Conservation (phyloP, 2,329 filamentous ascomycete species). For the Aspergillus persii region DNA sequence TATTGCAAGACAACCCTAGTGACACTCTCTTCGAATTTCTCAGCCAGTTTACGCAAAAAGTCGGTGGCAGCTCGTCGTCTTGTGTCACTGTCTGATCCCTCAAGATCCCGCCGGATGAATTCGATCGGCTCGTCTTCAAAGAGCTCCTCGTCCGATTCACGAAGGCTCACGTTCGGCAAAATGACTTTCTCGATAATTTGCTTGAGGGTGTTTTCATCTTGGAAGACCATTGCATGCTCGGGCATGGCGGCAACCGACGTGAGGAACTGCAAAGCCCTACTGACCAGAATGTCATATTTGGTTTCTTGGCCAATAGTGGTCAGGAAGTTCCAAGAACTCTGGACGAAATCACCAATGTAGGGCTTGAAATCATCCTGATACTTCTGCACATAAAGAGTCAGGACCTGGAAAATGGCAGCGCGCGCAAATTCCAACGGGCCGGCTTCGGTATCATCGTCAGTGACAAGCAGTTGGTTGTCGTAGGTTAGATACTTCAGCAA, state of each 20-base stretch:
- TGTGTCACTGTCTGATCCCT: slow-evolving; percentile 95
- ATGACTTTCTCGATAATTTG: slow-evolving; percentile 96
- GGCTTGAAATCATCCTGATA: slow-evolving; percentile 90
- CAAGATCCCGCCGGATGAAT: slow-evolving; percentile 90
- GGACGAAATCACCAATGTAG: slow-evolving; percentile 79
- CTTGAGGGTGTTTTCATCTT: slow-evolving; percentile 72
- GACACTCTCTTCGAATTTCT: slow-evolving; percentile 81
- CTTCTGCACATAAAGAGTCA: slow-evolving; percentile 90
- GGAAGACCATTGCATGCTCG: slow-evolving; percentile 80
- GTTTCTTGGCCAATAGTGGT: slow-evolving; percentile 82
- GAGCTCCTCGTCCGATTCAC: slow-evolving; percentile 90
- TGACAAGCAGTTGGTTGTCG: slow-evolving; percentile 76
- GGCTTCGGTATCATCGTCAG: slow-evolving; percentile 84
- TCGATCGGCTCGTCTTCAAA: slow-evolving; percentile 99
- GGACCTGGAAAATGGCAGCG: slow-evolving; percentile 85
- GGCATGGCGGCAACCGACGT: slow-evolving; percentile 79
- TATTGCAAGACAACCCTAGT: slow-evolving; percentile 86
- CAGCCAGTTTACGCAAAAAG: slow-evolving; percentile 84
- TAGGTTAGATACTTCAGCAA: slow-evolving; percentile 93
- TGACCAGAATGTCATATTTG: slow-evolving; percentile 92
- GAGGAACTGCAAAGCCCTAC: slow-evolving; percentile 90
- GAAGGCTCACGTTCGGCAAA: slow-evolving; percentile 83
- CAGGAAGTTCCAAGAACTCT: slow-evolving; percentile 85
- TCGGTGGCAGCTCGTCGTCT: slow-evolving; percentile 88
- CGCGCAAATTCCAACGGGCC: slow-evolving; percentile 83